A percentile compares a stretch with the other conserved stretches of the same genome.
These are phyloP conservation scores for Sutorius eximius DNA, from an alignment of 1,284 basidiomycete species.

Conservation along the genomic window DNA sequence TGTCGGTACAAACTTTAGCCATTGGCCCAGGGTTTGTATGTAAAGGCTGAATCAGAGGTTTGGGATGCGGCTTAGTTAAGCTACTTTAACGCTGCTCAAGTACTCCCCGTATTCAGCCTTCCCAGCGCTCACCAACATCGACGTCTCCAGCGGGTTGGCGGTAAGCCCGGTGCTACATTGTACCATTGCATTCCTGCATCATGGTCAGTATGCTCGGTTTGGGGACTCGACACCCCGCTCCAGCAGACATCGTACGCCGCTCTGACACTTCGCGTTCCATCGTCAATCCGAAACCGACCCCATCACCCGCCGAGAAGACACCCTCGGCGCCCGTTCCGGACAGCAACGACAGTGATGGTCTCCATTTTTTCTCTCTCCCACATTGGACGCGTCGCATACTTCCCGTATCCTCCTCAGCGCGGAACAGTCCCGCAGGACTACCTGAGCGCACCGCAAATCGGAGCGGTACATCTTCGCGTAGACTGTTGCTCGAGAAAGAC, in stretches of 20 bases:
- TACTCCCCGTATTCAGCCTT: neutral
- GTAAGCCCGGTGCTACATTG: neutral
- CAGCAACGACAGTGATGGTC: constrained; percentile 3
- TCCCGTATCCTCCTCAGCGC: constrained; percentile 32
- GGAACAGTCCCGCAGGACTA: constrained; percentile 19
- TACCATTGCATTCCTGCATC: neutral
- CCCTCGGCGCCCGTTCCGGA: neutral
- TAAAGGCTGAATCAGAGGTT: too few species aligned
- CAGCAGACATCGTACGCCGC: constrained; percentile 17
- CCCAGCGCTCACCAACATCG: constrained; percentile 5
- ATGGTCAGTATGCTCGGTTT: constrained; percentile 43
- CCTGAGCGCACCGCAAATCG: constrained; percentile 30
- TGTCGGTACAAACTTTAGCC: too few species aligned
- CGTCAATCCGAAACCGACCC: constrained; percentile 6
- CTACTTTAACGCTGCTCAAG: neutral
- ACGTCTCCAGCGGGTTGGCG: constrained; percentile 1
- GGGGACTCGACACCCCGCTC: constrained; percentile 24
- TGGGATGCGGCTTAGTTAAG: constrained; percentile 20
- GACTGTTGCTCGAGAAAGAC: constrained; percentile 56
- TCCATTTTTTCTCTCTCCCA: constrained; percentile 66
- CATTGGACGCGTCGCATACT: constrained; percentile 58
- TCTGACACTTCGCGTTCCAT: constrained; percentile 12
- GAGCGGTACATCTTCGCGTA: constrained; percentile 18
- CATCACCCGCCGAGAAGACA: constrained; percentile 6
- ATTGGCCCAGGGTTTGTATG: too few species aligned